Percentiles rank a stretch among this genome's conserved stretches.
These are phyloP conservation scores for Venturia pyrina DNA, from an alignment of 2,329 filamentous ascomycete genomes.

Conservation along the genomic window DNA sequence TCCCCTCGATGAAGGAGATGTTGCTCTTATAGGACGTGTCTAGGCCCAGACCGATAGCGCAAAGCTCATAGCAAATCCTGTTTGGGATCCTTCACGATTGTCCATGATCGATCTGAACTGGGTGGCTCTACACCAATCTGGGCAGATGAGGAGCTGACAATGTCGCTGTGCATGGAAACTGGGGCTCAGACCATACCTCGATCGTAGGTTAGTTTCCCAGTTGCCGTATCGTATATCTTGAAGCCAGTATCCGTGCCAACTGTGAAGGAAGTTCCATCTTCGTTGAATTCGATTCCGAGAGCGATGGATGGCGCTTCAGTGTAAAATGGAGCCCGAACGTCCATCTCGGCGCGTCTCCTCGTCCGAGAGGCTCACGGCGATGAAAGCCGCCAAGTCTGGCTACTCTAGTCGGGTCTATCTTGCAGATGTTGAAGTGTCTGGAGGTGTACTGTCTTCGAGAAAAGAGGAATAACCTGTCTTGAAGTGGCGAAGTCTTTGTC, in stretches of 20 bases:
- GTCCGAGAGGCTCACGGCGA: background rate
- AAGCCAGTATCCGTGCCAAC: slow-evolving; percentile 81
- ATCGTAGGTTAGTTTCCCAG: slow-evolving; percentile 21
- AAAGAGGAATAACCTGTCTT: background rate
- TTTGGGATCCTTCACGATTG: no score
- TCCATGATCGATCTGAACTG: no score
- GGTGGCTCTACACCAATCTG: background rate
- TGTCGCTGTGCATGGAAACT: slow-evolving; percentile 14
- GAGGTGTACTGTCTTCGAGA: background rate
- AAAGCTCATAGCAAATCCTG: no score
- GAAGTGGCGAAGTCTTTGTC: background rate
- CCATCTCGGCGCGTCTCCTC: slow-evolving; percentile 3
- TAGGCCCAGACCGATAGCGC: no score
- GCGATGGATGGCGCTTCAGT: background rate
- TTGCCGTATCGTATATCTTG: slow-evolving; percentile 47
- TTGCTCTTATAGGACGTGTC: no score
- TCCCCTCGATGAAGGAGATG: slow-evolving; percentile 15
- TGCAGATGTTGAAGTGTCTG: background rate
- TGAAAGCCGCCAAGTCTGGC: background rate
- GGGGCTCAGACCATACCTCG: slow-evolving; percentile 23
- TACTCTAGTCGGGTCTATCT: background rate
- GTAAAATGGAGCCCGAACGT: slow-evolving; percentile 12
- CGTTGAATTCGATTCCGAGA: slow-evolving; percentile 54
- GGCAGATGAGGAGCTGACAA: background rate
- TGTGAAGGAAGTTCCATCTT: slow-evolving; percentile 73